Base-by-base conservation (phyloP, 148 eudicot genomes). In the Chenopodium berlandieri region DNA sequence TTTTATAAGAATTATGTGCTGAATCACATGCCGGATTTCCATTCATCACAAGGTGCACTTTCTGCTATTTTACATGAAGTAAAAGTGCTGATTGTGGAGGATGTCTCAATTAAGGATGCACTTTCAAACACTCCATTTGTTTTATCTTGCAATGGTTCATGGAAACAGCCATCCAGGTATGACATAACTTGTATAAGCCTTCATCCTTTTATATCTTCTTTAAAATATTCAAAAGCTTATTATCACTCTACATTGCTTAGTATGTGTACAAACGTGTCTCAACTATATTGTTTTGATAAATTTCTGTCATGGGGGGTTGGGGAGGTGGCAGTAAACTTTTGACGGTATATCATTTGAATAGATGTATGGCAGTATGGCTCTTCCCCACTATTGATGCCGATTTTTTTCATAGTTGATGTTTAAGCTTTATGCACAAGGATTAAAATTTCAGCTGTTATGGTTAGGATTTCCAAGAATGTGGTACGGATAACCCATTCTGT, bases 101-200 rank as follows among this genome's bases (percentile, higher is more conserved):
- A 96, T 85, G 83, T 65, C 80, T 88, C 98, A 80, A 79, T 88
- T 84, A 94, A 83, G 88, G 77, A 83, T 71, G 90, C 84, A 78
- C 82, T 96, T 71, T 92, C 93, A 25, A 22, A 23, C 44, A 86
- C 87, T 74, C 93, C 99, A 84, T 96, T 94, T 91, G 98, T 96
- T 82, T 88, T 90, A 84, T 87, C 97, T 76, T 80, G 89, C 85
- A 84, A 87, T 83, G 97, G 97, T 85, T 76, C 89, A 50, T 96
- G 98, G 97, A 91, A 85, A 85, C 95, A 94, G 87, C 99, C 99
- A 69, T 89, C 86, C 82, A 90, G 99, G 99, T 96, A 78, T 72
- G 87, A 64, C 52, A 72, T n/a, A 25, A 31, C 9, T 54, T 9
- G 4, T 44, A 14, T 54, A 25, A 32, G 13, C 52, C 82, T 32